Evolutionary conservation across 345 rosid genomes (phyloP).

Genomic region (Melastoma malabathricum): DNA sequence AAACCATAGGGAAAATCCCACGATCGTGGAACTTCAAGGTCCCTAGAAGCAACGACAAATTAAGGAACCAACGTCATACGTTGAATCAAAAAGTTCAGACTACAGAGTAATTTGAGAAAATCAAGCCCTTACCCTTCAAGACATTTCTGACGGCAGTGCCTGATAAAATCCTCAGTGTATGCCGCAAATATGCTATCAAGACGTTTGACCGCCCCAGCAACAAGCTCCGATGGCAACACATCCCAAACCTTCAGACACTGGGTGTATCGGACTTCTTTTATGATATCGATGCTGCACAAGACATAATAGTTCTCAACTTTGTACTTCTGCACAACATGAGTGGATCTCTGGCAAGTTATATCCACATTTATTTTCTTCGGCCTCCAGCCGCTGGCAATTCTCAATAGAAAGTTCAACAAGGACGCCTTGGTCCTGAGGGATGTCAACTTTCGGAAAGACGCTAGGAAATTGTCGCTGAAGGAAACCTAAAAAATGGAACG

Average conservation of each 20-base stretch:
- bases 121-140: constrained; percentile 31
- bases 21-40: constrained; percentile 30
- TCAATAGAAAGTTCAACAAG: constrained; percentile 17
- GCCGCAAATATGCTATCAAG: constrained; percentile 24
- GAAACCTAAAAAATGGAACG: constrained; percentile 18
- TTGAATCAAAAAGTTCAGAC: background rate
- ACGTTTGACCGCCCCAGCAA: constrained; percentile 23
- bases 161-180: constrained; percentile 26
- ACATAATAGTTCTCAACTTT: constrained; percentile 25
- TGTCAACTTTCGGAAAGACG: constrained; percentile 31
- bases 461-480: constrained; percentile 33
- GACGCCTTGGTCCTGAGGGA: constrained; percentile 11
- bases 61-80: background rate
- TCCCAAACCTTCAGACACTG: constrained; percentile 52
- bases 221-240: constrained; percentile 27
- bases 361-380: constrained; percentile 27
- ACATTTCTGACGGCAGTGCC: constrained; percentile 28
- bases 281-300: constrained; percentile 31
- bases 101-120: background rate
- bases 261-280: constrained; percentile 15
- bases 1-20: constrained; percentile 22
- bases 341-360: constrained; percentile 15
- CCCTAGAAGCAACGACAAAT: constrained; percentile 13
- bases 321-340: constrained; percentile 25
- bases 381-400: constrained; percentile 40